Base-by-base conservation (phyloP, 2,329 filamentous ascomycete genomes). In the Immersiporthe knoxdaviesiana region DNA sequence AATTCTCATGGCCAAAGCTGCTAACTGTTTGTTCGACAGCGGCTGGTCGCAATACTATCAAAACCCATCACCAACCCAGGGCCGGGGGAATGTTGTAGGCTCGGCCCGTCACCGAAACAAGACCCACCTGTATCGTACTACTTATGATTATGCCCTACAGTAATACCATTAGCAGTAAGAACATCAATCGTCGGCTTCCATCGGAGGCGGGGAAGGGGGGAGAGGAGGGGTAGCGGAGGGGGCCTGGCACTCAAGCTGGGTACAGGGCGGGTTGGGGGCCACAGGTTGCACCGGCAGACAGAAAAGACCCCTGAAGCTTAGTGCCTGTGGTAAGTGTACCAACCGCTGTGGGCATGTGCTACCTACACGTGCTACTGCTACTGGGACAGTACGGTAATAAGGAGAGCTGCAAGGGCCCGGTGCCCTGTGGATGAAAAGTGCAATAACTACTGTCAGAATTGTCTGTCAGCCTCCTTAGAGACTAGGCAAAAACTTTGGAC, bases 81-180 rank as follows among this genome's bases (percentile, higher is more conserved):
- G n/a, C 37, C 37, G 5, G 37, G 18, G 44, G 6, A n/a, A 21
- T n/a, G 7, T 8, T 47, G 3, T 52, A 30, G 63, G 63, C n/a
- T 56, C 65, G 56, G 59, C 39, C 59, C 65, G 65, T 47, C 47
- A 47, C 66, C 60, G 66, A 21, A 21, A 21, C 5, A 37, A n/a
- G 56, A 21, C 56, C 56, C 56, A 60, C 56, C 27, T 11, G 11
- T 35, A 60, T 32, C 32, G 11, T 47, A n/a, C 21, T 35, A 35
- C 35, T 35, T 35, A 35, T 35, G 8, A 35, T 4, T 35, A 8
- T 35, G 35, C 8, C 4, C 35, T 35, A 8, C 11, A 39, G 11
- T 39, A 39, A 39, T 39, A 35, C 35, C 35, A 35, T n/a, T 35
- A 39, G 37, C 37, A 39, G 16, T 47, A 21, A 6, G 4, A 21